Conservation (phyloP, 441 rosid species). For the Monsonia emarginata region DNA sequence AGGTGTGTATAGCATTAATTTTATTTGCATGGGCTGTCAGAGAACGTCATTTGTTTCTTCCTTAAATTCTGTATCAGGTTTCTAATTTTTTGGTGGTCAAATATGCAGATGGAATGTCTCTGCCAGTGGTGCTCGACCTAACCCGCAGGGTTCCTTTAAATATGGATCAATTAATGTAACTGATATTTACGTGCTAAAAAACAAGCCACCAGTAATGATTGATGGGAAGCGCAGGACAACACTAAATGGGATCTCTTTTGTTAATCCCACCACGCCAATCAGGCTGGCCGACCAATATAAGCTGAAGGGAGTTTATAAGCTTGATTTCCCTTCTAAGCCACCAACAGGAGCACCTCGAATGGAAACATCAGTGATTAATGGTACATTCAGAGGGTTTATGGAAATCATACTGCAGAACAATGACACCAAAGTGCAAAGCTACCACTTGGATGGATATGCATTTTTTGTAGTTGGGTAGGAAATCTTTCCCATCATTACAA, state of each 20-base stretch:
- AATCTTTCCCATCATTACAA: not conserved
- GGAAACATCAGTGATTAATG: constrained; percentile 56
- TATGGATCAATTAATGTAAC: constrained; percentile 44
- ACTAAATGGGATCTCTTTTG: constrained; percentile 45
- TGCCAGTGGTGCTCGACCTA: constrained; percentile 64
- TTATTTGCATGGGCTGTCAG: no score
- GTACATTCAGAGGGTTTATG: constrained; percentile 34
- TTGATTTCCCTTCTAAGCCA: constrained; percentile 17
- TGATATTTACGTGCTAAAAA: constrained; percentile 39
- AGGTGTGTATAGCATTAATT: no score
- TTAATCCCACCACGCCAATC: constrained; percentile 47
- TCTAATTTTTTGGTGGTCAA: no score
- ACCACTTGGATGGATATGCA: constrained; percentile 55
- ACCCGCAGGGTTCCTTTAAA: constrained; percentile 66
- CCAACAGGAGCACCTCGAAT: constrained; percentile 39
- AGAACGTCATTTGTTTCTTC: no score
- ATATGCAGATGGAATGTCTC: constrained; percentile 52
- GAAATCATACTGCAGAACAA: constrained; percentile 53
- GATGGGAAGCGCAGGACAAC: constrained; percentile 47
- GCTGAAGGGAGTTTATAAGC: constrained; percentile 37
- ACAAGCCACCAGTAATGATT: constrained; percentile 32
- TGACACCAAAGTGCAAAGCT: constrained; percentile 47
- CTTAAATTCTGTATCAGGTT: not conserved
- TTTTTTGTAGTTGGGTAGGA: constrained; percentile 69
- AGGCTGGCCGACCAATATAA: constrained; percentile 59